These are phyloP conservation scores for Astrothelium macrocarpum DNA, from an alignment of 495 filamentous ascomycete genomes.

Conservation along the genomic window DNA sequence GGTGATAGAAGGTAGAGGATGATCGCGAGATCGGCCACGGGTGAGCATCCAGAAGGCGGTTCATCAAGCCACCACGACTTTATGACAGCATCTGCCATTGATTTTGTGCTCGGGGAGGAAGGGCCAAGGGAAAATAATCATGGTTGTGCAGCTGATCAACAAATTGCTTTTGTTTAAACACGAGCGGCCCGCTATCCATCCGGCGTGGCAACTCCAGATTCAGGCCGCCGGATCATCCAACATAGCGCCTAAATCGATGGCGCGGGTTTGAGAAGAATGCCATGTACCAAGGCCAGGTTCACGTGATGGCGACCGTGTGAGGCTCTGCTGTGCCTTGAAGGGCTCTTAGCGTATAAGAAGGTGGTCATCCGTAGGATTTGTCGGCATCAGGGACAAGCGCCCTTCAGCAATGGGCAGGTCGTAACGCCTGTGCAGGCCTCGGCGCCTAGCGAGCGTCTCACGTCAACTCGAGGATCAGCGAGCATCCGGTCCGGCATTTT, in stretches of 20 bases:
- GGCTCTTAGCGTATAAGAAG: background rate
- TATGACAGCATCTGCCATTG: background rate
- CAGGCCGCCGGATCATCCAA: background rate
- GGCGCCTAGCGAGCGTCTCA: background rate
- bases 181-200: background rate
- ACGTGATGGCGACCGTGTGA: background rate
- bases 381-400: background rate
- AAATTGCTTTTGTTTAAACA: background rate
- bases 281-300: background rate
- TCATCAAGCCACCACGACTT: background rate
- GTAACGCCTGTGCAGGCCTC: background rate
- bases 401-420: background rate
- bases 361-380: background rate
- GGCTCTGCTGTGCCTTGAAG: background rate
- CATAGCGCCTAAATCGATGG: background rate
- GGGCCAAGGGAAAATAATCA: background rate
- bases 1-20: background rate
- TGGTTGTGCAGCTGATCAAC: background rate
- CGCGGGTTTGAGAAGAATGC: background rate
- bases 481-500: constrained; percentile 2
- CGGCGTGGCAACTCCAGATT: background rate
- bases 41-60: background rate
- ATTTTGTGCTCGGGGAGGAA: background rate
- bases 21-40: background rate
- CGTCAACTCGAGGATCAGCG: background rate